A percentile compares a stretch with the other conserved stretches of the same genome.
These are phyloP conservation scores for Linum tenue DNA, from an alignment of 345 rosid species.

Conservation along the genomic window DNA sequence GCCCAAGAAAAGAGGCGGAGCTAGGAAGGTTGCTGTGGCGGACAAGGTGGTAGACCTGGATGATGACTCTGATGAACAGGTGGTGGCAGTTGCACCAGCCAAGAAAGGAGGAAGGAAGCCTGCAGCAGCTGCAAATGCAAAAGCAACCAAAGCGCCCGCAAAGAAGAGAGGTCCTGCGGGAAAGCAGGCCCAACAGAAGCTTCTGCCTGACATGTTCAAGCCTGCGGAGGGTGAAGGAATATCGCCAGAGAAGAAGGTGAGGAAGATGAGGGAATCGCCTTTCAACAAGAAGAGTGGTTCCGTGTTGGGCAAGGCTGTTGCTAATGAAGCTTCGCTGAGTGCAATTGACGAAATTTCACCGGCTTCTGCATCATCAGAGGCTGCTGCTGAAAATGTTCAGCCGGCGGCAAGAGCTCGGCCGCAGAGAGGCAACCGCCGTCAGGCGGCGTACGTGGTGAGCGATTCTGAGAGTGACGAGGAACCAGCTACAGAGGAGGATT, in stretches of 20 bases:
- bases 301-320: slow-evolving; percentile 24
- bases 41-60: slow-evolving; percentile 15
- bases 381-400: slow-evolving; percentile 12
- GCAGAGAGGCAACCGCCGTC: slow-evolving; percentile 42
- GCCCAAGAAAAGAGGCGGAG: slow-evolving; percentile 30
- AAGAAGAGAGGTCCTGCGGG: slow-evolving; percentile 60
- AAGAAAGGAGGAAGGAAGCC: slow-evolving; percentile 13
- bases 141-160: slow-evolving; percentile 41
- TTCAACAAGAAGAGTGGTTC: slow-evolving; percentile 88
- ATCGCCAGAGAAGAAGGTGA: slow-evolving; percentile 83
- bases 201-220: slow-evolving; percentile 44
- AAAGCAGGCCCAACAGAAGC: slow-evolving; percentile 32
- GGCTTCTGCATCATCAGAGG: slow-evolving; percentile 11
- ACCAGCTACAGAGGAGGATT: not conserved
- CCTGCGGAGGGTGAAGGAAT: slow-evolving; percentile 37
- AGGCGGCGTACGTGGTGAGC: slow-evolving; percentile 47
- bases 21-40: slow-evolving; percentile 20
- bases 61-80: slow-evolving; percentile 26
- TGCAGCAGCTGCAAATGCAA: slow-evolving; percentile 12
- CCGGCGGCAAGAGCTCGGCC: slow-evolving; percentile 48
- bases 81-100: not conserved
- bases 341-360: slow-evolving; percentile 21
- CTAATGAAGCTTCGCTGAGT: slow-evolving; percentile 8
- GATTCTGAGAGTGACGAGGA: slow-evolving; percentile 37
- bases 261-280: slow-evolving; percentile 82